Conservation (phyloP, 495 filamentous ascomycete species). For the Xylaria palmicola region DNA sequence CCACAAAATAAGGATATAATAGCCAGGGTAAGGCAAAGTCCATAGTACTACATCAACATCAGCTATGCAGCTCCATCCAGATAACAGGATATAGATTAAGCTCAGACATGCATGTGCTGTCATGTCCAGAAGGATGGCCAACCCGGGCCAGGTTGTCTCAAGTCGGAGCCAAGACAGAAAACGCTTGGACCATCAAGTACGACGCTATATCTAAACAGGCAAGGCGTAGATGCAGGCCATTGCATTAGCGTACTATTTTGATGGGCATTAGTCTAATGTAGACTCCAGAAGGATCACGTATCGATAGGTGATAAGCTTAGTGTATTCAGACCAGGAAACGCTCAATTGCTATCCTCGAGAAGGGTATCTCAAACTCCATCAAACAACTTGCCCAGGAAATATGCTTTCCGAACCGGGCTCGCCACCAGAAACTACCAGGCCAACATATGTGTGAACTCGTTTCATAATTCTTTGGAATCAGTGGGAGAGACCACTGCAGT, state of each 20-base stretch:
- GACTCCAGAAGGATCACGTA: background rate
- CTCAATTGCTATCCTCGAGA: slow-evolving; percentile 13
- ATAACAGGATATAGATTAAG: no score
- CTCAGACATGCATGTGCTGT: no score
- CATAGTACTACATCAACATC: no score
- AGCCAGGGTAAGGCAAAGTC: no score
- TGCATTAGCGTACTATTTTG: background rate
- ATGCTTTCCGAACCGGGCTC: background rate
- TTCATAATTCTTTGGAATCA: background rate
- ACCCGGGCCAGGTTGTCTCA: background rate
- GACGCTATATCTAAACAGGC: background rate
- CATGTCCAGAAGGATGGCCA: background rate
- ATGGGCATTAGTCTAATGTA: background rate
- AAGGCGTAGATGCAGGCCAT: no score
- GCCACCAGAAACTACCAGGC: background rate
- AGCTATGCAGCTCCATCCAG: no score
- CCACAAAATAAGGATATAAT: no score
- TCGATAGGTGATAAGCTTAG: slow-evolving; percentile 15
- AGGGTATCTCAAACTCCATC: slow-evolving; percentile 23
- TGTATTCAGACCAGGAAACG: slow-evolving; percentile 1
- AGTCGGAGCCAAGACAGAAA: background rate
- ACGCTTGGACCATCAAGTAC: background rate
- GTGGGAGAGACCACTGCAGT: background rate
- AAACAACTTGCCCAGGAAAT: slow-evolving; percentile 5
- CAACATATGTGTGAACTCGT: background rate